phyloP scores from a whole-genome alignment of 495 filamentous ascomycete genomes.

The Lepidopterella palustris region DNA sequence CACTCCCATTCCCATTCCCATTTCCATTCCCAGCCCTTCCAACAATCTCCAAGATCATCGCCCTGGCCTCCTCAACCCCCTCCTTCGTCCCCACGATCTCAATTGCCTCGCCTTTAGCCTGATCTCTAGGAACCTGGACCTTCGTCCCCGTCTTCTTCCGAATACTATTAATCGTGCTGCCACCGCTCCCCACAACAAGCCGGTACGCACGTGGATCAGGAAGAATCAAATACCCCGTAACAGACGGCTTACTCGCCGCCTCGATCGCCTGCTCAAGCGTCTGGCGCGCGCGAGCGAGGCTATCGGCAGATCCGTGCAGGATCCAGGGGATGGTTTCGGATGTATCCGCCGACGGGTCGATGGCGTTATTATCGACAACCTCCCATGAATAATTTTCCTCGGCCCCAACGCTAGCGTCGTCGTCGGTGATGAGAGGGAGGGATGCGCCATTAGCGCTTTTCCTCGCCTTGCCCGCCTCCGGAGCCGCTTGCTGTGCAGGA shows the following conservation, averaged over 20 bases:
- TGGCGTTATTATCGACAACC: conserved; percentile 51
- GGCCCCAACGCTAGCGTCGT: conserved; percentile 45
- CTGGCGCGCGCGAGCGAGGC: conserved; percentile 67
- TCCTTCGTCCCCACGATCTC: conserved; percentile 74
- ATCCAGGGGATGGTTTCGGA: conserved; percentile 83
- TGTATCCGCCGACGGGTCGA: conserved; percentile 42
- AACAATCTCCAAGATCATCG: conserved; percentile 80
- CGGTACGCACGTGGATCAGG: conserved; percentile 86
- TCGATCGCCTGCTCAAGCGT: conserved; percentile 70
- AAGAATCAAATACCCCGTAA: conserved; percentile 78
- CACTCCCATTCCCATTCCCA: conserved; percentile 1
- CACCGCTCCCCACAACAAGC: conserved; percentile 81
- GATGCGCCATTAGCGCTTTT: conserved; percentile 48
- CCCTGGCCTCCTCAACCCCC: conserved; percentile 79
- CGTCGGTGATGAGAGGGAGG: conserved; percentile 86
- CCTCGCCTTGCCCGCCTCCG: conserved; percentile 30
- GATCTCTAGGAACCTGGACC: conserved; percentile 82
- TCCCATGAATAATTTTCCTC: conserved; percentile 72
- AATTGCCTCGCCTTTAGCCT: conserved; percentile 73
- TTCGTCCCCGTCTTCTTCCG: conserved; percentile 85
- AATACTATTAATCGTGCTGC: conserved; percentile 85
- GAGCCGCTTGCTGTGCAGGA: conserved; percentile 40
- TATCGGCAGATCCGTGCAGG: conserved; percentile 66
- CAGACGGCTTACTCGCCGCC: conserved; percentile 61
- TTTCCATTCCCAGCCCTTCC: conserved; percentile 23